A percentile compares a stretch with the other conserved stretches of the same genome.
phyloP scores from a whole-genome alignment of 331 rosid species.

The Arachis monticola region DNA sequence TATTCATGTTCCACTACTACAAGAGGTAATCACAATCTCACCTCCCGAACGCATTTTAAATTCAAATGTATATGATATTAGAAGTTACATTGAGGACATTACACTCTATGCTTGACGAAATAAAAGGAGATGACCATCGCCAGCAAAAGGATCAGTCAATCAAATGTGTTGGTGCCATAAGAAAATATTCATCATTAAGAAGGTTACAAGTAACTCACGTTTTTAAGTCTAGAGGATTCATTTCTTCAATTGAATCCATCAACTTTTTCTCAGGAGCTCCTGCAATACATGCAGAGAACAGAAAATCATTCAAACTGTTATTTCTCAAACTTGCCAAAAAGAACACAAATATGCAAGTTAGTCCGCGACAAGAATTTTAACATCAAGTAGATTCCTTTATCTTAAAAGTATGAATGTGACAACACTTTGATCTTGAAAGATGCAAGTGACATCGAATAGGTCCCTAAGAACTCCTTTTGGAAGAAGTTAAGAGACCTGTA shows the following conservation, averaged over 20 bases:
- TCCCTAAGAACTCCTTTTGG: too few species aligned
- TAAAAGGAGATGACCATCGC: background rate
- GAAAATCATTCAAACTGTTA: conserved; percentile 35
- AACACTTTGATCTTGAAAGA: too few species aligned
- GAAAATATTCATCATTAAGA: conserved; percentile 9
- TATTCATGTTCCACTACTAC: too few species aligned
- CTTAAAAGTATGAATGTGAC: too few species aligned
- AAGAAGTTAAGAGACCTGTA: too few species aligned
- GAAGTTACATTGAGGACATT: background rate
- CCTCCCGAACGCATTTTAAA: too few species aligned
- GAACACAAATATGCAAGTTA: too few species aligned
- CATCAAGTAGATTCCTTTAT: too few species aligned
- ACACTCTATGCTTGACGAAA: conserved; percentile 17
- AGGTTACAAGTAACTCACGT: conserved; percentile 53
- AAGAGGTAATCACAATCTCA: too few species aligned
- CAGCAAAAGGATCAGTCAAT: conserved; percentile 8
- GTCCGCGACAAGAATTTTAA: too few species aligned
- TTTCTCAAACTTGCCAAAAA: conserved; percentile 21
- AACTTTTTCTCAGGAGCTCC: conserved; percentile 61
- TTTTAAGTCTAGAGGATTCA: conserved; percentile 68
- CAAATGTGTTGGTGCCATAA: background rate
- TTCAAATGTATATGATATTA: too few species aligned
- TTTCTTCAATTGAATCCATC: conserved; percentile 55
- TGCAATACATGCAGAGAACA: conserved; percentile 45
- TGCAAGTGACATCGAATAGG: too few species aligned